phyloP scores from a whole-genome alignment of 106 monocot genomes.

The Chionographis japonica region DNA sequence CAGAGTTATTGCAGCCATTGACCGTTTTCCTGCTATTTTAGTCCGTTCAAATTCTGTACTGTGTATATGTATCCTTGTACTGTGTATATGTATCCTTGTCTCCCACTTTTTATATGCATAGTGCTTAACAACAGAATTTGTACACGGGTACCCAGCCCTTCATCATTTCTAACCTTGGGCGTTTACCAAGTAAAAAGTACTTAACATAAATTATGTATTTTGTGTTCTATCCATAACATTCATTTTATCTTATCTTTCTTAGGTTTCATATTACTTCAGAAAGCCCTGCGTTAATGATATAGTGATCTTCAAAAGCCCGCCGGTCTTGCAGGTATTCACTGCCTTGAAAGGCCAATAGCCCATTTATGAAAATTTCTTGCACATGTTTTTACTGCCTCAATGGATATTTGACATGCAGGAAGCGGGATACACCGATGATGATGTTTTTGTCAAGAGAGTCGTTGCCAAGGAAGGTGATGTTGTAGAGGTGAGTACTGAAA shows the following conservation, averaged over 20 bases:
- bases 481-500: slow-evolving; percentile 65
- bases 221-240: too few species aligned
- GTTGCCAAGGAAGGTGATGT: slow-evolving; percentile 91
- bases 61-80: too few species aligned
- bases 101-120: too few species aligned
- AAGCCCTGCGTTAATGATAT: slow-evolving; percentile 95
- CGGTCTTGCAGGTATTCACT: slow-evolving; percentile 72
- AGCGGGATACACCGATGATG: slow-evolving; percentile 87
- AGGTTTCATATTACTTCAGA: slow-evolving; percentile 99
- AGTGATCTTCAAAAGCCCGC: slow-evolving; percentile 98
- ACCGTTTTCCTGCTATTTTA: too few species aligned
- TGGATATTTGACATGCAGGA: slow-evolving; percentile 40
- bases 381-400: background rate
- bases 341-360: background rate
- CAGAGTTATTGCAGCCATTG: too few species aligned
- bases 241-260: slow-evolving; percentile 10
- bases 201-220: too few species aligned
- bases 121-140: too few species aligned
- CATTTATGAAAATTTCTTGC: background rate
- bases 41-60: too few species aligned
- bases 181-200: too few species aligned
- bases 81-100: too few species aligned
- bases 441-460: slow-evolving; percentile 96
- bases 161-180: too few species aligned
- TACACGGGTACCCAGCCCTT: too few species aligned